Evolutionary conservation across 2,329 filamentous ascomycete species (phyloP), one percentile per base, ranked within the genome.

Genomic region (Colletotrichum liriopes): DNA sequence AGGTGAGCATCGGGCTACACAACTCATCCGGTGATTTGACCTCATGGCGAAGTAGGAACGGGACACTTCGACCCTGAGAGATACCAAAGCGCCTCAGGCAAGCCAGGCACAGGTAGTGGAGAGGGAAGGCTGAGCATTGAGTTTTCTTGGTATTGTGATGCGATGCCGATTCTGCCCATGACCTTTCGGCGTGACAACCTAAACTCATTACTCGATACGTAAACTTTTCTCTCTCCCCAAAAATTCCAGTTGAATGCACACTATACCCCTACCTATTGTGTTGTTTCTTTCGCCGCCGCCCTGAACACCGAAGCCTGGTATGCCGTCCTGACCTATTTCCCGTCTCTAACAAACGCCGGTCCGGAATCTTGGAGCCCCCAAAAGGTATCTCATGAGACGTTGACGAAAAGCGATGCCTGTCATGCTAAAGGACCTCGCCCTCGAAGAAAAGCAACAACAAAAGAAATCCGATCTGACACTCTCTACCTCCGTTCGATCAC

Each of bases 291-390:
- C 26, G 23, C 45, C 12, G 37, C 64, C 54, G 11, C 18, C 51
- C 32, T 59, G 52, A 61, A 66, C 64, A 61, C 64, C 54, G 23
- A 52, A 59, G 32, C 54, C 64, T 47, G 37, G 29, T 49, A 66
- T 66, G 18, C 52, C 54, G 41, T 41, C 54, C 29, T 59, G 26
- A 60, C 41, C 63, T 51, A 5, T 45, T 62, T 20, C 54, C 55
- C n/a, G 54, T 60, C 23, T 58, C 51, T n/a, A 45, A 35, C 16
- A 66, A 66, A 66, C 64, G 64, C 64, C 64, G 41, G 64, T 39
- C 29, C 41, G 49, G 26, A 35, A 43, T 43, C 37, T 35, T 32
- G 37, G 37, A 64, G 61, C 61, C 61, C 39, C 18, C 35, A 41
- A 59, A 49, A 49, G 49, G 49, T 64, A 64, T 64, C 26, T 64